These are phyloP conservation scores for Hanseniaspora lindneri DNA, from an alignment of 805 yeast species.

Conservation along the genomic window DNA sequence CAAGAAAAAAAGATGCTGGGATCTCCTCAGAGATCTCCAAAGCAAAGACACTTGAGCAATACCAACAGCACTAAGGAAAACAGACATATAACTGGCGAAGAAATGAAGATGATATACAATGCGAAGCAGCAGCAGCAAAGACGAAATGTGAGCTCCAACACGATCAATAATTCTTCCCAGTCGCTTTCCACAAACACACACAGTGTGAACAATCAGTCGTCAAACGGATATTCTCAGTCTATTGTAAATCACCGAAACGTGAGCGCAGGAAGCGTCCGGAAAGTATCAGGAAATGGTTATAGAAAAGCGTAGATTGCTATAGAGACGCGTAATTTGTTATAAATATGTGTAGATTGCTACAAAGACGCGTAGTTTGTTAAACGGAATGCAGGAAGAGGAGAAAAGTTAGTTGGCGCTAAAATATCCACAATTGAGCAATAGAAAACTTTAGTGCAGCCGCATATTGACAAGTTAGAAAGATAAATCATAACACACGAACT, in stretches of 20 bases:
- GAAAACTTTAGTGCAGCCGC: no score
- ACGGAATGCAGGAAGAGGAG: no score
- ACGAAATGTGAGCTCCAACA: constrained; percentile 13
- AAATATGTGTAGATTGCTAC: no score
- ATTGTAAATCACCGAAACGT: constrained; percentile 23
- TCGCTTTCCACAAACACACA: background rate
- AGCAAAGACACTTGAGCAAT: constrained; percentile 15
- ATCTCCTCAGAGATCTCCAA: constrained; percentile 13
- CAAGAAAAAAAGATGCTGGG: constrained; percentile 15
- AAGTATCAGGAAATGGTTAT: constrained; percentile 26
- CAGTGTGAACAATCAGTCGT: constrained; percentile 20
- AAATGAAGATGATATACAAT: constrained; percentile 14
- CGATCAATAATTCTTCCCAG: background rate
- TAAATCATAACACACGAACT: no score
- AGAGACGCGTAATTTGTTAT: no score
- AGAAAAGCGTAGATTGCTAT: constrained; percentile 4
- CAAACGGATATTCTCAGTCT: constrained; percentile 25
- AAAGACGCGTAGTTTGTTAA: no score
- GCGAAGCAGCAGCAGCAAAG: constrained; percentile 16
- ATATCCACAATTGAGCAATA: no score
- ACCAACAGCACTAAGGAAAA: constrained; percentile 13
- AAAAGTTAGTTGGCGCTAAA: no score
- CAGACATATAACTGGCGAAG: constrained; percentile 6
- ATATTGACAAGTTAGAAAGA: no score
- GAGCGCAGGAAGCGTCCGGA: constrained; percentile 29